phyloP scores from a whole-genome alignment of 2,329 filamentous ascomycete genomes.

The Trichophyton equinum region DNA sequence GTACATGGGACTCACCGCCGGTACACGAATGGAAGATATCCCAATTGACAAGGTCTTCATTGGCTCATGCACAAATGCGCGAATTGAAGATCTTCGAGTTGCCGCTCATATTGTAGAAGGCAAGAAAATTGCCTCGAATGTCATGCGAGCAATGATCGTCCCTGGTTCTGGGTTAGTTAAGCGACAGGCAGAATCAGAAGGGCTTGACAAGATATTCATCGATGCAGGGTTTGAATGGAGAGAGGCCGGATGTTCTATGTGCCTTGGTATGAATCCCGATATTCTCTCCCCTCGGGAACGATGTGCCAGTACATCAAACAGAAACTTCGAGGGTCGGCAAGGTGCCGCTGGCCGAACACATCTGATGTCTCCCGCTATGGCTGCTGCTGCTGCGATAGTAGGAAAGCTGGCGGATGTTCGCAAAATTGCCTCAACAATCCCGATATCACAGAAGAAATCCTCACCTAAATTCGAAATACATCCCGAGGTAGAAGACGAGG shows the following conservation, averaged over 20 bases:
- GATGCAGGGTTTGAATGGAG: slow-evolving; percentile 96
- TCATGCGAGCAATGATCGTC: slow-evolving; percentile 92
- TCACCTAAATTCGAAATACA: slow-evolving; percentile 49
- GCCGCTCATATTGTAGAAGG: slow-evolving; percentile 79
- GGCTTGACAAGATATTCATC: slow-evolving; percentile 80
- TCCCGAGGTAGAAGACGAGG: slow-evolving; percentile 49
- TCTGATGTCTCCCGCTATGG: slow-evolving; percentile 95
- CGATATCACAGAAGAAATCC: slow-evolving; percentile 35
- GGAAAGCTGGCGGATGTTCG: slow-evolving; percentile 89
- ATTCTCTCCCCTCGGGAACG: slow-evolving; percentile 85
- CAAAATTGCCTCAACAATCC: slow-evolving; percentile 48
- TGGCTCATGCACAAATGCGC: slow-evolving; percentile 91
- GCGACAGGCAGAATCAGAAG: slow-evolving; percentile 78
- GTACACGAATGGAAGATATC: slow-evolving; percentile 86
- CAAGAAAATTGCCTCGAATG: slow-evolving; percentile 71
- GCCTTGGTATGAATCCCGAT: slow-evolving; percentile 97
- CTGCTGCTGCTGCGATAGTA: slow-evolving; percentile 75
- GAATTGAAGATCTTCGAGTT: slow-evolving; percentile 87
- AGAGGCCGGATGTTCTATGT: slow-evolving; percentile 98
- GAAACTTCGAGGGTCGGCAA: slow-evolving; percentile 95
- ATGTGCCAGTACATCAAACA: slow-evolving; percentile 90
- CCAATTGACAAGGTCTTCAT: slow-evolving; percentile 93
- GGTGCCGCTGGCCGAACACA: slow-evolving; percentile 85
- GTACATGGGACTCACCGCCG: slow-evolving; percentile 87
- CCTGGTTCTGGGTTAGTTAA: slow-evolving; percentile 93